Evolutionary conservation across 2,329 filamentous ascomycete species (phyloP).

Genomic region (Aspergillus hortae): DNA sequence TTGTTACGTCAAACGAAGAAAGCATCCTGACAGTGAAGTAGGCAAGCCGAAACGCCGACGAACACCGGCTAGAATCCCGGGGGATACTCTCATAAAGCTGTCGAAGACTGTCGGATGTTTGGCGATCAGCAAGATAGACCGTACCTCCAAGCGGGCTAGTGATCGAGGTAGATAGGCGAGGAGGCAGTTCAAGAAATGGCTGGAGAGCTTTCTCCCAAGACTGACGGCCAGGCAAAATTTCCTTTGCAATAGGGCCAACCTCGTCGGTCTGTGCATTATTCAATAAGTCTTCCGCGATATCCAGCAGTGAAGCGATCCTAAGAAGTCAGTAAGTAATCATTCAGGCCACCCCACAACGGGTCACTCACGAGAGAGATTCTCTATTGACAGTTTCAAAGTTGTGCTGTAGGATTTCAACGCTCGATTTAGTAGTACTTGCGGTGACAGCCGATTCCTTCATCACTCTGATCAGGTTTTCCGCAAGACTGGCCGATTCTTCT

Average conservation of each 20-base stretch:
- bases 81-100: constrained; percentile 32
- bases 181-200: constrained; percentile 45
- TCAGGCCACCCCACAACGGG: not conserved
- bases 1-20: constrained; percentile 35
- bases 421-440: constrained; percentile 42
- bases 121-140: constrained; percentile 57
- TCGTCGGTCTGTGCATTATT: constrained; percentile 29
- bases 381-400: constrained; percentile 45
- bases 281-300: constrained; percentile 50
- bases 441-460: constrained; percentile 36
- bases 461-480: constrained; percentile 31
- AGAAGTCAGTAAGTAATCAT: constrained; percentile 19
- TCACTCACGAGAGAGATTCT: constrained; percentile 46
- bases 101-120: constrained; percentile 23
- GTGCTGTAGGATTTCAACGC: constrained; percentile 52
- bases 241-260: constrained; percentile 25
- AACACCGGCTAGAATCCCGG: constrained; percentile 67
- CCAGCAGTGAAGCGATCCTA: constrained; percentile 55
- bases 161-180: constrained; percentile 62
- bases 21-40: constrained; percentile 65
- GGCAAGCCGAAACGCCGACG: constrained; percentile 71
- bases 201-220: constrained; percentile 65
- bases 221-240: constrained; percentile 60
- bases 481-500: constrained; percentile 47
- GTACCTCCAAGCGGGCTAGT: constrained; percentile 70